Evolutionary conservation across 495 filamentous ascomycete species (phyloP).

Genomic region (Cudoniella acicularis): DNA sequence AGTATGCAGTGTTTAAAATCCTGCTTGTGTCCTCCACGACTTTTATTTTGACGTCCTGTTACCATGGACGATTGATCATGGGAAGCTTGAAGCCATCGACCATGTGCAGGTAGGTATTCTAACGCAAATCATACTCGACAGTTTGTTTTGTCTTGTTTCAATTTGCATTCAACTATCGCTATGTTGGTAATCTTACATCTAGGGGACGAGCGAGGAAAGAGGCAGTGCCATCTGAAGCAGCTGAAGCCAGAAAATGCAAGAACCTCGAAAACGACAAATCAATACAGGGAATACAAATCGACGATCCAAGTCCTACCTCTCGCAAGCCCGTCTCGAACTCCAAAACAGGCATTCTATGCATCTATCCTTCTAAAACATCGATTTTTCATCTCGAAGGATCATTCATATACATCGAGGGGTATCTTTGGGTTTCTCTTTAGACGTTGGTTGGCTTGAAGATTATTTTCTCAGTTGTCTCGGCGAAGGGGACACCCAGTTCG

Average conservation of each 20-base stretch:
- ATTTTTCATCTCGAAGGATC: not conserved
- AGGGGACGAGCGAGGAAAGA: not conserved
- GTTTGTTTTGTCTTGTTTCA: not conserved
- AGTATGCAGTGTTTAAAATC: not conserved
- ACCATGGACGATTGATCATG: no score
- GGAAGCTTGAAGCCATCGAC: no score
- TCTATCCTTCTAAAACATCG: no score
- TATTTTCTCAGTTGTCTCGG: conserved; percentile 59
- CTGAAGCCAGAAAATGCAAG: not conserved
- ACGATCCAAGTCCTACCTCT: not conserved
- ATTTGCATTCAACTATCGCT: conserved; percentile 1
- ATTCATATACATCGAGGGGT: not conserved
- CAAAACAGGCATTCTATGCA: not conserved
- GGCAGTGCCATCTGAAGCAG: not conserved
- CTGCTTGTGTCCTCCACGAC: not conserved
- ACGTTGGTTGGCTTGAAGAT: conserved; percentile 68
- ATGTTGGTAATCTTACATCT: conserved; percentile 8
- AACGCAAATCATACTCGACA: no score
- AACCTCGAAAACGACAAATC: no score
- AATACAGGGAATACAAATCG: no score
- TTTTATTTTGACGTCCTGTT: conserved; percentile 20
- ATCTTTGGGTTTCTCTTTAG: conserved; percentile 10
- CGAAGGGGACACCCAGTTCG: conserved; percentile 92
- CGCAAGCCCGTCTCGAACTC: not conserved
- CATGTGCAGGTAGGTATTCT: no score